These are phyloP conservation scores for Chernovozyma sophiae-reginae DNA, from an alignment of 1,139 yeast species.

Conservation along the genomic window DNA sequence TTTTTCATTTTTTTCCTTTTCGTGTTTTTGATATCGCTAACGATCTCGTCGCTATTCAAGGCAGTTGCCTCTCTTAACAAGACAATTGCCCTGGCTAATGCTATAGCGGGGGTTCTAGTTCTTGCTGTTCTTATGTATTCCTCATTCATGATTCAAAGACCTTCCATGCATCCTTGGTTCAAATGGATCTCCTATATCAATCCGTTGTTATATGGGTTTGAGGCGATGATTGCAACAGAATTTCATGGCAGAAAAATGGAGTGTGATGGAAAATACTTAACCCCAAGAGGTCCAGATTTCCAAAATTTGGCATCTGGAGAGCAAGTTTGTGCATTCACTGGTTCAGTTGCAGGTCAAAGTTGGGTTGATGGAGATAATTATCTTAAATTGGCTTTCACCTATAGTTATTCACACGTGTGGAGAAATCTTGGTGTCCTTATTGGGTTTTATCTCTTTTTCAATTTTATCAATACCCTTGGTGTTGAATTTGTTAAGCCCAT, in stretches of 20 bases:
- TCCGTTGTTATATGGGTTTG: slow-evolving; percentile 56
- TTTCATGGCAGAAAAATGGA: slow-evolving; percentile 53
- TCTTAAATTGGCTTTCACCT: slow-evolving; percentile 37
- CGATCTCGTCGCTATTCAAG: slow-evolving; percentile 44
- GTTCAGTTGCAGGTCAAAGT: slow-evolving; percentile 41
- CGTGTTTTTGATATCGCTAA: slow-evolving; percentile 22
- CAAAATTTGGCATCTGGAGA: slow-evolving; percentile 30
- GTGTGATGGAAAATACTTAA: slow-evolving; percentile 37
- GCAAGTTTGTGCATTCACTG: slow-evolving; percentile 50
- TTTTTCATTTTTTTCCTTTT: slow-evolving; percentile 51
- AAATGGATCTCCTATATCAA: slow-evolving; percentile 58
- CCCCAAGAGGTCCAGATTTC: slow-evolving; percentile 54
- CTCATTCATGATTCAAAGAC: slow-evolving; percentile 53
- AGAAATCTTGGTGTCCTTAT: slow-evolving; percentile 60
- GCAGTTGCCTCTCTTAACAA: slow-evolving; percentile 47
- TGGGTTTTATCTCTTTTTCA: slow-evolving; percentile 51
- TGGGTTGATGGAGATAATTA: slow-evolving; percentile 49
- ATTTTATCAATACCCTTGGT: slow-evolving; percentile 40
- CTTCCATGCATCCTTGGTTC: slow-evolving; percentile 63
- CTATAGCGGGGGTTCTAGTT: slow-evolving; percentile 47
- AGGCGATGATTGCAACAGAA: slow-evolving; percentile 50
- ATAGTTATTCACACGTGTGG: slow-evolving; percentile 52
- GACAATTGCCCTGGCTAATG: slow-evolving; percentile 47
- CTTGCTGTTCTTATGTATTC: slow-evolving; percentile 49
- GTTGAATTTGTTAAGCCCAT: slow-evolving; percentile 51